Percentiles rank a stretch among this genome's conserved stretches.
Conservation (phyloP, 116 monocot genomes). For the Papilionanthe hybrid region DNA sequence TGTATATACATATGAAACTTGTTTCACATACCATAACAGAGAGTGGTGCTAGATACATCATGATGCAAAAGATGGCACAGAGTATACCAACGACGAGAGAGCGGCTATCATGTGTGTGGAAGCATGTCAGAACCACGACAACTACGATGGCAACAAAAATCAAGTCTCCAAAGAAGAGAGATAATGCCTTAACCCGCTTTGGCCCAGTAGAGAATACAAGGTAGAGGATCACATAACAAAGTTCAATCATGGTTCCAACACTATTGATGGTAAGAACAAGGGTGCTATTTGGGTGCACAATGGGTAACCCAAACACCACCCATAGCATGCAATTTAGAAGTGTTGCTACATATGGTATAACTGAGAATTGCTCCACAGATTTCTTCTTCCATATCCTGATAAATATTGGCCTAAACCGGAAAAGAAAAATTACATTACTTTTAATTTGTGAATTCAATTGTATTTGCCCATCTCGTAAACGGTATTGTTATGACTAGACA, state of each 20-base stretch:
- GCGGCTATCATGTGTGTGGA: conserved; percentile 11
- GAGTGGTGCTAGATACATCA: conserved; percentile 35
- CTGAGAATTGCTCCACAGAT: conserved; percentile 60
- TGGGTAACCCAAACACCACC: conserved; percentile 61
- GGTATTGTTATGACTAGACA: too few species aligned
- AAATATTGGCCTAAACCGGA: conserved; percentile 45
- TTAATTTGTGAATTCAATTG: too few species aligned
- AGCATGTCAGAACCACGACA: background rate
- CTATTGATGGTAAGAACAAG: conserved; percentile 62
- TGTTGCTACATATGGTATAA: conserved; percentile 42
- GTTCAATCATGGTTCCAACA: too few species aligned
- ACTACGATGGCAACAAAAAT: conserved; percentile 9
- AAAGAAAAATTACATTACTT: background rate
- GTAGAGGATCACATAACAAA: too few species aligned
- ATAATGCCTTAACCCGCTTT: background rate
- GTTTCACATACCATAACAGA: conserved; percentile 27
- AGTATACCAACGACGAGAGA: conserved; percentile 28
- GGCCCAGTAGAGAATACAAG: too few species aligned
- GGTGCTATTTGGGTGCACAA: conserved; percentile 45
- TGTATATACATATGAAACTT: background rate
- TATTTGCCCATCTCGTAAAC: too few species aligned
- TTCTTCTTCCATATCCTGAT: conserved; percentile 35
- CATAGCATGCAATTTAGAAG: conserved; percentile 24
- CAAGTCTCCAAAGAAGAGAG: conserved; percentile 10
- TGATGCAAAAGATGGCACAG: conserved; percentile 29